These are phyloP conservation scores for Rhodotorula mucilaginosa DNA, from an alignment of 1,284 basidiomycete species.

Conservation along the genomic window DNA sequence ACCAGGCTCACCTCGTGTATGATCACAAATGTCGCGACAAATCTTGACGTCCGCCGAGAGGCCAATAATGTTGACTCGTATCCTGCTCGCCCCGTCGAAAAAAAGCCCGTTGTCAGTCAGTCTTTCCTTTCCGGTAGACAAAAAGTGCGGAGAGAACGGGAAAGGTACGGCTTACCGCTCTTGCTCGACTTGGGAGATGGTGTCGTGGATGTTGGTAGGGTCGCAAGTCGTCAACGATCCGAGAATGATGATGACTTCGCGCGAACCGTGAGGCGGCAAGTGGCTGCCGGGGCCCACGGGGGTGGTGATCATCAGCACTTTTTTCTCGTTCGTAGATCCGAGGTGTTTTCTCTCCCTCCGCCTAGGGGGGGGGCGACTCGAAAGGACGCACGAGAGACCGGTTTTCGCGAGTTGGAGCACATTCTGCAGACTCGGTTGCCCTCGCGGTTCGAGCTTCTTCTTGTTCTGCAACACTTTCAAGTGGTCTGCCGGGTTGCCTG, in stretches of 20 bases:
- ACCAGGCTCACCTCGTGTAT: constrained; percentile 67
- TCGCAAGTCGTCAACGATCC: constrained; percentile 95
- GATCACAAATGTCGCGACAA: constrained; percentile 82
- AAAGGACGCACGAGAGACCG: constrained; percentile 72
- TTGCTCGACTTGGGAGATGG: constrained; percentile 73
- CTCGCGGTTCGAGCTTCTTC: constrained; percentile 80
- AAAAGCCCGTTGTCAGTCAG: neutral
- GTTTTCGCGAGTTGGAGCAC: constrained; percentile 90
- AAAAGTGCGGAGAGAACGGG: neutral
- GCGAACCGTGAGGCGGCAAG: constrained; percentile 88
- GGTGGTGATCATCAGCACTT: neutral
- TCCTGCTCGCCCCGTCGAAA: constrained; percentile 52
- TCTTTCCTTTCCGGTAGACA: neutral
- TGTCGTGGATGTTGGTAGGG: constrained; percentile 93
- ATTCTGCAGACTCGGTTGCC: constrained; percentile 95
- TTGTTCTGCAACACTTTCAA: constrained; percentile 79
- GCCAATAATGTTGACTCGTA: constrained; percentile 88
- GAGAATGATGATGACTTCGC: constrained; percentile 89
- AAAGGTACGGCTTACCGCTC: constrained; percentile 46
- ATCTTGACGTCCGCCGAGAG: constrained; percentile 97
- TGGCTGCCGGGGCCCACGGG: constrained; percentile 59
- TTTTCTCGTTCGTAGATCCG: neutral
- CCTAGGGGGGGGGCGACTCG: too few species aligned
- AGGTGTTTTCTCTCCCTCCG: neutral
- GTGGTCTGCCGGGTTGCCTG: constrained; percentile 93